Evolutionary conservation across 345 rosid species (phyloP).

Genomic region (Carallia brachiata): DNA sequence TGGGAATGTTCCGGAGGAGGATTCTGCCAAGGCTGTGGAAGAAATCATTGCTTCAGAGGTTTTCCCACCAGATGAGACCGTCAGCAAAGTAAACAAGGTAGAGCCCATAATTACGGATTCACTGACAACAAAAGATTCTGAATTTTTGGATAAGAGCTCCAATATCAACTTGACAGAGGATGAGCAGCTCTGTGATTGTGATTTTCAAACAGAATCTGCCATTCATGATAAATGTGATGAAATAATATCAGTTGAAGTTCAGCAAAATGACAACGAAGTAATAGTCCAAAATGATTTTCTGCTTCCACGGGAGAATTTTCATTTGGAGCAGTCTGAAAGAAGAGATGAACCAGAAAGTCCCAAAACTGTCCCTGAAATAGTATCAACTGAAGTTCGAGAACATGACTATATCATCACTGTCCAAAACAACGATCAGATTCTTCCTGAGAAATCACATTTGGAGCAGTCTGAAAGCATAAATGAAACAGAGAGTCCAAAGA

Average conservation of each 20-base stretch:
- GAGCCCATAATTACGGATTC: not conserved
- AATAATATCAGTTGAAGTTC: not conserved
- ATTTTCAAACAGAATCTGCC: not conserved
- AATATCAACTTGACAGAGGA: constrained; percentile 5
- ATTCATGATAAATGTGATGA: not conserved
- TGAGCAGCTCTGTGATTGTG: not conserved
- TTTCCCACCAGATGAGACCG: not conserved
- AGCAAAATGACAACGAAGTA: not conserved
- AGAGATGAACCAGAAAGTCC: too few species aligned
- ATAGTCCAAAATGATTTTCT: not conserved
- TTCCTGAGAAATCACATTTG: not conserved
- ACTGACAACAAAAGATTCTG: not conserved
- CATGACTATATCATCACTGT: not conserved
- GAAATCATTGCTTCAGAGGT: not conserved
- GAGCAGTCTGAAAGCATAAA: too few species aligned
- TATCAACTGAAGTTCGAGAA: not conserved
- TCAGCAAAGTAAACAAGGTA: not conserved
- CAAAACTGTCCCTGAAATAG: not conserved
- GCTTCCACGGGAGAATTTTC: too few species aligned
- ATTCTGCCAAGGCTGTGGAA: not conserved
- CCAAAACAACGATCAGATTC: not conserved
- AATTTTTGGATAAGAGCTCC: not conserved
- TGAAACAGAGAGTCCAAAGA: too few species aligned
- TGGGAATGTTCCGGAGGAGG: not conserved
- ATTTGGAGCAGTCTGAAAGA: too few species aligned